Evolutionary conservation across 495 filamentous ascomycete species (phyloP), one percentile per base, ranked within the genome.

Genomic region (Pyronema omphalodes): DNA sequence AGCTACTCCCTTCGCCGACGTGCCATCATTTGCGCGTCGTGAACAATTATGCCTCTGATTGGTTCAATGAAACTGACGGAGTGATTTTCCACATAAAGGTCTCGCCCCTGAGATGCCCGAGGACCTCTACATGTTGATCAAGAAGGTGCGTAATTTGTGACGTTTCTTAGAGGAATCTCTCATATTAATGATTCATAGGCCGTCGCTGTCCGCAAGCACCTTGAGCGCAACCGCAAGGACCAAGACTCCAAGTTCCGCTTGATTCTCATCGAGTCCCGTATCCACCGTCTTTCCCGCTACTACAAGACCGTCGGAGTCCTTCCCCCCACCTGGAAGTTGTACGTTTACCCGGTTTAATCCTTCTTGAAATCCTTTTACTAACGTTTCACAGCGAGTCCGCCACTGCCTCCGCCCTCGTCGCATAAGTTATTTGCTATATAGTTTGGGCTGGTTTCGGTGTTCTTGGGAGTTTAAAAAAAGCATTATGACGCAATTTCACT

Each of bases 161-260:
- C 55, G 19, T 9, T 41, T 8, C 14, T 9, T 7, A 11, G 5
- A 1, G 9, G 14, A 23, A 47, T 54, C 15, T 36, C 51, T 46
- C 54, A 29, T 29, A 33, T 17, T 15, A 41, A 18, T 55, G 15
- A 57, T 64, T 53, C 55, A 45, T 35, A 88, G 86, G 89, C 89
- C 65, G 89, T 95, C 68, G 82, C 89, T 68, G 91, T 99, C 75
- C 91, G 93, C 74, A 99, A 99, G 86, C 93, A 96, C 75, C 86
- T 99, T 62, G 88, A 96, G 79, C 83, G 86, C 73, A 99, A 99
- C 80, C 88, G 91, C 72, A 99, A 99, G 79, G 91, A 96, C 81
- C 93, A 86, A 75, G 91, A 96, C 78, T 82, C 80, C 78, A 98
- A 98, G 78, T 95, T 98, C 84, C 88, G 89, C 68, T 82, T 99